These are phyloP conservation scores for Filosporella fistucella DNA, from an alignment of 495 filamentous ascomycete species.

Conservation along the genomic window DNA sequence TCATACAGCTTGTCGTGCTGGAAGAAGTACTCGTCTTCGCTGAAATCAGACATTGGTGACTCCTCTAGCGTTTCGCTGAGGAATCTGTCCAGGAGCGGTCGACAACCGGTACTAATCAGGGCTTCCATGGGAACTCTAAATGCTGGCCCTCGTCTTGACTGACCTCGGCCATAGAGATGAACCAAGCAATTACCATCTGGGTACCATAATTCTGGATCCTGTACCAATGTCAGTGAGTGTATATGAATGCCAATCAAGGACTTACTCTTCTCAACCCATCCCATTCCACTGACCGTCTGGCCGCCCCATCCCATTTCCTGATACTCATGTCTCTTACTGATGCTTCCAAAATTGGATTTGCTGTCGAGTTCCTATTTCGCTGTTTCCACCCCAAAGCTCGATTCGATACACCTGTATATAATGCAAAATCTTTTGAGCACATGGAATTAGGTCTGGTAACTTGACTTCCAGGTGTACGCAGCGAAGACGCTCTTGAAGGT, in stretches of 20 bases:
- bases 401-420: slow-evolving; percentile 18
- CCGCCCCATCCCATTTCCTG: slow-evolving; percentile 54
- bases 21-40: slow-evolving; percentile 9
- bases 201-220: slow-evolving; percentile 63
- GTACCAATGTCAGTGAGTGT: neutral
- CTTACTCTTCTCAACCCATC: slow-evolving; percentile 48
- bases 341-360: slow-evolving; percentile 10
- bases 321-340: slow-evolving; percentile 24
- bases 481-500: neutral
- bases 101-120: slow-evolving; percentile 40
- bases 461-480: neutral
- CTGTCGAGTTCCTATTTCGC: neutral
- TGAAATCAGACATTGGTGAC: slow-evolving; percentile 7
- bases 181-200: slow-evolving; percentile 58
- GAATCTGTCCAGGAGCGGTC: slow-evolving; percentile 33
- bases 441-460: neutral
- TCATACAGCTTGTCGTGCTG: slow-evolving; percentile 34
- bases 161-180: slow-evolving; percentile 54
- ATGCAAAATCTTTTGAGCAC: slow-evolving; percentile 1
- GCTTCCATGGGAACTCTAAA: slow-evolving; percentile 52
- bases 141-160: slow-evolving; percentile 55
- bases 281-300: slow-evolving; percentile 42
- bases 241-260: neutral
- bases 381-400: slow-evolving; percentile 16
- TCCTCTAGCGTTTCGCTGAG: slow-evolving; percentile 40